Percentiles rank a stretch among this genome's conserved stretches.
phyloP scores from a whole-genome alignment of 768 basidiomycete genomes.

The Lentinula detonsa region DNA sequence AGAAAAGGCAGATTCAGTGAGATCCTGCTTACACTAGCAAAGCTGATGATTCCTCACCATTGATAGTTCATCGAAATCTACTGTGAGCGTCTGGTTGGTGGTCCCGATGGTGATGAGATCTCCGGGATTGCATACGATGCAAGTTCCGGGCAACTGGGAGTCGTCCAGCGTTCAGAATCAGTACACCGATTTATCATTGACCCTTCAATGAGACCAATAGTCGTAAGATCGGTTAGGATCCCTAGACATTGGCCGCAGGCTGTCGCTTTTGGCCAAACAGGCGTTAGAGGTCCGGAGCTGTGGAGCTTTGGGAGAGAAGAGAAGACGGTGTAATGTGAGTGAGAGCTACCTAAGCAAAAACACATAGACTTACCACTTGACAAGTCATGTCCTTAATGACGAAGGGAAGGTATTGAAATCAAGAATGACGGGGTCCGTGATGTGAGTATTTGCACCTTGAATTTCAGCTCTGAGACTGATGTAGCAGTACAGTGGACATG shows the following conservation, averaged over 20 bases:
- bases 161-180: not conserved
- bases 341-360: too few relatives aligned
- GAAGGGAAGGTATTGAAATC: not conserved
- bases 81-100: not conserved
- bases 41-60: not conserved
- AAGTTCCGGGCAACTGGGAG: not conserved
- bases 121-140: not conserved
- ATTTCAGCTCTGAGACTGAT: too few relatives aligned
- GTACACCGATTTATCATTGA: not conserved
- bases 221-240: not conserved
- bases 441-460: not conserved
- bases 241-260: not conserved
- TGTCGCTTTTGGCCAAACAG: not conserved
- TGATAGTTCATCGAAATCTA: not conserved
- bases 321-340: slow-evolving; percentile 3
- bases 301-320: slow-evolving; percentile 4
- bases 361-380: not conserved
- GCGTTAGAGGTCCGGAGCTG: not conserved
- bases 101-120: not conserved
- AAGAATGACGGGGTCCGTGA: not conserved
- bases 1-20: not conserved
- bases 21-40: not conserved
- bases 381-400: not conserved
- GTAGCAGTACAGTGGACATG: not conserved
- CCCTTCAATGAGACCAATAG: not conserved